These are phyloP conservation scores for Myriosclerotinia scirpicola DNA, from an alignment of 2,329 filamentous ascomycete genomes.

Conservation along the genomic window DNA sequence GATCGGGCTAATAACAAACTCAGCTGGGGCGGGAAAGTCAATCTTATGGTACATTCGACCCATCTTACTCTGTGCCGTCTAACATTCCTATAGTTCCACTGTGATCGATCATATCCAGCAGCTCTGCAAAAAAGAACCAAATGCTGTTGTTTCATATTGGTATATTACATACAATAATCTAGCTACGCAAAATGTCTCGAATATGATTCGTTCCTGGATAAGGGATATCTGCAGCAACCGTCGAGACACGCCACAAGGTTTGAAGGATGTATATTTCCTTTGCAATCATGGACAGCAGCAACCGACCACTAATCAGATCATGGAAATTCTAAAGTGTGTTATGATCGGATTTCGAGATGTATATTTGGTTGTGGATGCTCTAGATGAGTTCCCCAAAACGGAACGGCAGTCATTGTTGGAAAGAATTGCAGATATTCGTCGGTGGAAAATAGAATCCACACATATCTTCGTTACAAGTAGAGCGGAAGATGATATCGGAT, in stretches of 20 bases:
- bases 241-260: conserved; percentile 9
- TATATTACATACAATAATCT: conserved; percentile 25
- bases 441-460: background rate
- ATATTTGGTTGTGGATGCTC: conserved; percentile 29
- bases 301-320: conserved; percentile 15
- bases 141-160: conserved; percentile 24
- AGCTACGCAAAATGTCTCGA: conserved; percentile 23
- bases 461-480: too few relatives aligned
- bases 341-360: conserved; percentile 20
- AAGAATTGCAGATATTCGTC: conserved; percentile 17
- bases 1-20: background rate
- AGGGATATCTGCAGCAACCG: conserved; percentile 25
- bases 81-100: conserved; percentile 21
- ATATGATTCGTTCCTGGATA: conserved; percentile 24
- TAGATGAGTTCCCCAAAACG: conserved; percentile 28
- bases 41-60: conserved; percentile 20
- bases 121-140: conserved; percentile 9
- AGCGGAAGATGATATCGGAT: too few relatives aligned
- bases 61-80: background rate
- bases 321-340: conserved; percentile 21
- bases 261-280: conserved; percentile 16
- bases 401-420: conserved; percentile 16
- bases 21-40: conserved; percentile 27
- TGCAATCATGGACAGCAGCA: conserved; percentile 22
- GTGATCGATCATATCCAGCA: conserved; percentile 24